Evolutionary conservation across 257 asterid genomes (phyloP), one percentile per base, ranked within the genome.

Genomic region (Solanum lycopersicoides): DNA sequence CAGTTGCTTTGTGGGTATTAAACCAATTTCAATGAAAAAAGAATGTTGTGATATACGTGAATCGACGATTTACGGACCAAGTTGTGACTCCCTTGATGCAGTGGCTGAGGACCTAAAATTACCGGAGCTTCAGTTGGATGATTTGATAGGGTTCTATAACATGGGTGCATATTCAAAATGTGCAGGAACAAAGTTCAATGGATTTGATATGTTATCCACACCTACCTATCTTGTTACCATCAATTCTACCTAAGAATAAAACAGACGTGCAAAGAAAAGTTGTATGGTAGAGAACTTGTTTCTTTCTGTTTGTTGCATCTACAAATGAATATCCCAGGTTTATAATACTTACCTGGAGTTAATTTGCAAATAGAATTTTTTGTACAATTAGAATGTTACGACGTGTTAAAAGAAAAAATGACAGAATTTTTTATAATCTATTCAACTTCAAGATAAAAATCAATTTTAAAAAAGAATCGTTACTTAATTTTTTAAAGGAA

Each of bases 121-220:
- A 73, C 73, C 73, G 8, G 88, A 86, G 84, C 74, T 86, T 7
- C 16, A 86, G 18, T 18, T 86, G 15, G 66, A 86, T 72, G 88
- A 86, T 73, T 86, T 86, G 84, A 75, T 86, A 3, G 88, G 74
- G 75, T 86, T 86, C 53, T 18, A 45, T 59, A 86, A 86, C 59
- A 86, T 86, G 88, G 88, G 88, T 1, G 88, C 88, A 3, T 86
- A 86, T 32, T 69, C 83, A 8, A 42, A 12, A 0, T 69, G 18
- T 20, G 84, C 28, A 3, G 88, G 84, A n/a, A 65, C 72, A 14
- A 65, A n/a, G 34, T 65, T 65, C 1, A 65, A 65, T n/a, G 72
- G 72, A 65, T 65, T n/a, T 86, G 71, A 86, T 13, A 72, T 53
- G 68, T 3, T 50, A 30, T 69, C 69, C 0, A 21, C 28, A 39